Base-by-base conservation (phyloP, 176 grass and related monocot species). In the Cenchrus americanus region DNA sequence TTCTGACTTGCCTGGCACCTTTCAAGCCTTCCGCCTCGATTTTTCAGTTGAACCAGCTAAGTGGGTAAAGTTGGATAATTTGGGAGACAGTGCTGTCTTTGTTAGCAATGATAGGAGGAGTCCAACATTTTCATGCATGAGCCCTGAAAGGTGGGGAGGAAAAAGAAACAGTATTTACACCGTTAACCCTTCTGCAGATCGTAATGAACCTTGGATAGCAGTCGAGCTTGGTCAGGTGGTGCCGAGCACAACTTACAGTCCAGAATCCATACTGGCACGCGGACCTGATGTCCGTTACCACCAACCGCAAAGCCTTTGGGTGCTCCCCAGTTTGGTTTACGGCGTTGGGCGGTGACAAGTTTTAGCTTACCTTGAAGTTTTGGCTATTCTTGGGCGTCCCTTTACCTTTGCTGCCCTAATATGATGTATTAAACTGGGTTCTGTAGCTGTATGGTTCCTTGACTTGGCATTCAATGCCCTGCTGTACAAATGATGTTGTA, bases 101-200 rank as follows among this genome's bases (percentile, higher is more conserved):
- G 8, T 94, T 47, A 66, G 69, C 43, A 4, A 19, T 18, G 62
- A 77, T 43, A 55, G 61, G 57, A 80, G 47, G 12, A 77, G 52
- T 51, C 48, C 89, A 17, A 86, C 76, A 62, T 82, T 85, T 71
- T 85, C 80, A 46, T 94, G 91, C 68, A 63, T 14, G 41, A 49
- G n/a, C 49, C 91, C 91, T 0, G 51, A 83, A 41, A 86, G 77
- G 71, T 97, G 94, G 94, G 94, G 94, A 63, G 94, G 89, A 50
- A 75, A 85, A 79, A 66, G 50, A 55, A 92, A 94, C 57, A 85
- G 52, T 40, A 82, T 97, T 76, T 92, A 94, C 44, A 7, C 57
- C 21, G 24, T 81, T 14, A 49, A 3, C 1, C 1, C 37, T 3
- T 50, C 19, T 19, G 59, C 64, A 73, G 66, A 79, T 65, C 58